Percentiles rank a stretch among this genome's conserved stretches.
phyloP scores from a whole-genome alignment of 345 rosid genomes.

The Citrus cavaleriei region DNA sequence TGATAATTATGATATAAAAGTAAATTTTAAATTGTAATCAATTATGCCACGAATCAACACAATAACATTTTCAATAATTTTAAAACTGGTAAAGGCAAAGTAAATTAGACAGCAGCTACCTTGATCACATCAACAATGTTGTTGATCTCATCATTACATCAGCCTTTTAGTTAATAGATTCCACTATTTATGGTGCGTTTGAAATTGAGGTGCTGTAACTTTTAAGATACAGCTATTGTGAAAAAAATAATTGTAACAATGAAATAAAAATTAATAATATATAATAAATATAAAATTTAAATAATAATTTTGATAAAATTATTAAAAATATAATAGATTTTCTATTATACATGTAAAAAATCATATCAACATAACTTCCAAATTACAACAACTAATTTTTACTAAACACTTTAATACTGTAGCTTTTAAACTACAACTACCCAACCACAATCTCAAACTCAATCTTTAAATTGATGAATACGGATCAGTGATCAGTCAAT shows the following conservation, averaged over 20 bases:
- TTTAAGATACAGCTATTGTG: fast-evolving
- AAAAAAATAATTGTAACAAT: fast-evolving
- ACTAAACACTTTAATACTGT: fast-evolving
- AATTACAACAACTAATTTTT: fast-evolving
- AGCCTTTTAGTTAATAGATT: background rate
- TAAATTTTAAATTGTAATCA: too few species aligned
- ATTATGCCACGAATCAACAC: too few species aligned
- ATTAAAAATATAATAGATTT: too few species aligned
- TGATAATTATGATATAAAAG: too few species aligned
- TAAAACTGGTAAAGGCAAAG: too few species aligned
- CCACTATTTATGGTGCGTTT: fast-evolving
- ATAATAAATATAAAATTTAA: fast-evolving
- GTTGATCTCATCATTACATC: background rate
- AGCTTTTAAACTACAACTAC: fast-evolving
- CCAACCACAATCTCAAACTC: fast-evolving
- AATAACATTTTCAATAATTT: too few species aligned
- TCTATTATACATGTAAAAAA: fast-evolving
- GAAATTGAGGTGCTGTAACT: fast-evolving
- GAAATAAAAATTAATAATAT: too few species aligned
- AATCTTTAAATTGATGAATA: too few species aligned
- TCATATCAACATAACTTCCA: too few species aligned
- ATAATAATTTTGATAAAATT: too few species aligned
- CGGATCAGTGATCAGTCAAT: background rate
- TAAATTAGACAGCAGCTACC: too few species aligned
- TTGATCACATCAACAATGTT: too few species aligned